Percentiles rank a stretch among this genome's conserved stretches.
Evolutionary conservation across 805 yeast genomes (phyloP).

Genomic region (Wickerhamiella siamensis): DNA sequence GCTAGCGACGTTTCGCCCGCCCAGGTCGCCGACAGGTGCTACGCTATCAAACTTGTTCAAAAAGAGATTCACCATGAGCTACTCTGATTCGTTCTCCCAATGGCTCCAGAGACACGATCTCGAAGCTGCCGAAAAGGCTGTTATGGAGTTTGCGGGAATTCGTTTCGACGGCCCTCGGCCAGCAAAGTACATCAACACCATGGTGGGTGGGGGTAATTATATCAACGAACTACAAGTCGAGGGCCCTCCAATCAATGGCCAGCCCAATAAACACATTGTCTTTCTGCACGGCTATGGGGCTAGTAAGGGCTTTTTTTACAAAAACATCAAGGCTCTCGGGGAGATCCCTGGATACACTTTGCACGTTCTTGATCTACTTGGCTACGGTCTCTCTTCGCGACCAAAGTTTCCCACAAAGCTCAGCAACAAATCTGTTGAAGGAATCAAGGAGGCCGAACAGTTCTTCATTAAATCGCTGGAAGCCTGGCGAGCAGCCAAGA

Average conservation of each 20-base stretch:
- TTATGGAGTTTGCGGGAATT: slow-evolving; percentile 44
- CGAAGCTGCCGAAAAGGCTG: slow-evolving; percentile 31
- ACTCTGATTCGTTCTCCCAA: slow-evolving; percentile 28
- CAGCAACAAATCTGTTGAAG: slow-evolving; percentile 19
- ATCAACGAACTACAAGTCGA: slow-evolving; percentile 64
- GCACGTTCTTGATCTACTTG: slow-evolving; percentile 77
- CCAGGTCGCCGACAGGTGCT: slow-evolving; percentile 27
- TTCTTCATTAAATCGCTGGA: slow-evolving; percentile 54
- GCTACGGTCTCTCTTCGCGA: slow-evolving; percentile 81
- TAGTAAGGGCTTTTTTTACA: slow-evolving; percentile 65
- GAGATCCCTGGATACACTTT: slow-evolving; percentile 41
- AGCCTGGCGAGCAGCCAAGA: slow-evolving; percentile 43
- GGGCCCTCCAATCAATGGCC: slow-evolving; percentile 10
- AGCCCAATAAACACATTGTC: slow-evolving; percentile 40
- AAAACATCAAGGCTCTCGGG: slow-evolving; percentile 44
- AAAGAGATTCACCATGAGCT: slow-evolving; percentile 25
- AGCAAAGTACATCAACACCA: neutral
- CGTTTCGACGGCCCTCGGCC: slow-evolving; percentile 31
- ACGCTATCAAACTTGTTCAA: slow-evolving; percentile 19
- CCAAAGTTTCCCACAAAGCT: slow-evolving; percentile 38
- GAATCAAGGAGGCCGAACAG: slow-evolving; percentile 38
- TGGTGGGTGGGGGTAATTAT: slow-evolving; percentile 33
- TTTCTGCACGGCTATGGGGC: slow-evolving; percentile 91
- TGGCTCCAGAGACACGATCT: slow-evolving; percentile 30
- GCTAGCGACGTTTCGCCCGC: slow-evolving; percentile 7